Conservation (phyloP, 331 rosid genomes). For the Acacia concinna region DNA sequence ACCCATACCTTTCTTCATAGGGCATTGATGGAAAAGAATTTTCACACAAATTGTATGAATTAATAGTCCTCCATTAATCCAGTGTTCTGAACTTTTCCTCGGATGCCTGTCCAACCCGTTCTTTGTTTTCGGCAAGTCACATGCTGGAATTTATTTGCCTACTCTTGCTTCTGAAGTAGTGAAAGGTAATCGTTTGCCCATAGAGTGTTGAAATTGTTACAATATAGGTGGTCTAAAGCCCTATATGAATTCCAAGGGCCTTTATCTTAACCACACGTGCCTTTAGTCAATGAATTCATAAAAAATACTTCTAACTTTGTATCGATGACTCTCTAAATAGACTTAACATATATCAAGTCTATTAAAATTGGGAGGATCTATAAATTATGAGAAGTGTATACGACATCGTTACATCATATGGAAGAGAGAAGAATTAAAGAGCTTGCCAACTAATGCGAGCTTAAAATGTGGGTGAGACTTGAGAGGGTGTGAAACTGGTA, state of each 20-base stretch:
- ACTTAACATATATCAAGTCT: no score
- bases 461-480: no score
- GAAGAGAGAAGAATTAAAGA: no score
- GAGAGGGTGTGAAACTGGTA: no score
- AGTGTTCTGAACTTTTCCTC: slow-evolving; percentile 86
- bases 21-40: slow-evolving; percentile 45
- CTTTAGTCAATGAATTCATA: no score
- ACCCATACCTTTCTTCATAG: slow-evolving; percentile 72
- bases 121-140: slow-evolving; percentile 82
- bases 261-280: no score
- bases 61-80: slow-evolving; percentile 8
- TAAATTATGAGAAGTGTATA: no score
- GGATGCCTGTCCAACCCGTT: slow-evolving; percentile 70
- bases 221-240: slow-evolving; percentile 46
- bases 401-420: no score
- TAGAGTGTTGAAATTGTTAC: slow-evolving; percentile 1
- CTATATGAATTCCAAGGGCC: slow-evolving; percentile 81
- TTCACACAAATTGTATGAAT: slow-evolving; percentile 8
- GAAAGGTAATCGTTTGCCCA: slow-evolving; percentile 58
- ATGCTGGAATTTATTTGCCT: slow-evolving; percentile 89
- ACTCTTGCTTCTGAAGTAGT: slow-evolving; percentile 68
- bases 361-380: no score
- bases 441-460: no score
- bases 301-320: no score
- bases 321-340: no score